Base-by-base conservation (phyloP, 2,329 filamentous ascomycete genomes). In the Fusarium chuoi region DNA sequence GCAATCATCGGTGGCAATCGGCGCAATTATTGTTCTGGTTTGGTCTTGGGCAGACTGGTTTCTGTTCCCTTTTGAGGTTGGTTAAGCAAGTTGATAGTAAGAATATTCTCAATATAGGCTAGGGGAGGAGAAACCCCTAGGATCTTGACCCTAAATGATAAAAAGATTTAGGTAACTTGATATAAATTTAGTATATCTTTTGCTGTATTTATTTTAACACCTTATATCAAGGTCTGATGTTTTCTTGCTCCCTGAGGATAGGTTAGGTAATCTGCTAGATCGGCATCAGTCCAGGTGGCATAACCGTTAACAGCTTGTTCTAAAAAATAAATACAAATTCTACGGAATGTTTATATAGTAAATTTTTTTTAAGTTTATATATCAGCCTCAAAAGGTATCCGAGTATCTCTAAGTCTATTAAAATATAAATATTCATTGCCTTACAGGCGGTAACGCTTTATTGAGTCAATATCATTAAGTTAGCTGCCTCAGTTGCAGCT, bases 21-120 rank as follows among this genome's bases (percentile, higher is more conserved):
- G 76, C 66, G 76, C 58, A 68, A 57, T 38, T 36, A 52, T 56
- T 62, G 49, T 68, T 52, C 38, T 71, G 61, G 49, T 59, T 28
- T n/a, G 30, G 30, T 20, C 41, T 48, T 45, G 45, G 67, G 70
- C 66, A 65, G 73, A 68, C 74, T 65, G 72, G 74, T 57, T 73
- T 69, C 71, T 62, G 54, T 64, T 60, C 30, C n/a, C 38, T 35
- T 35, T 35, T n/a, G 7, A 36, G 24, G 24, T 49, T 36, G 54
- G 58, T 52, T 44, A 55, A 60, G 63, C 58, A 62, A 63, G 62
- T 66, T 38, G 42, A 59, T 62, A 51, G 28, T 39, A 41, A 42
- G 54, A 46, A 46, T 33, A 13, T 45, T 28, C 44, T 46, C 7
- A 4, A 8, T 26, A 46, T 26, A 46, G 45, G 45, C 13, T 22